Base-by-base conservation (phyloP, 257 asterid genomes). In the Ligustrum vulgare region DNA sequence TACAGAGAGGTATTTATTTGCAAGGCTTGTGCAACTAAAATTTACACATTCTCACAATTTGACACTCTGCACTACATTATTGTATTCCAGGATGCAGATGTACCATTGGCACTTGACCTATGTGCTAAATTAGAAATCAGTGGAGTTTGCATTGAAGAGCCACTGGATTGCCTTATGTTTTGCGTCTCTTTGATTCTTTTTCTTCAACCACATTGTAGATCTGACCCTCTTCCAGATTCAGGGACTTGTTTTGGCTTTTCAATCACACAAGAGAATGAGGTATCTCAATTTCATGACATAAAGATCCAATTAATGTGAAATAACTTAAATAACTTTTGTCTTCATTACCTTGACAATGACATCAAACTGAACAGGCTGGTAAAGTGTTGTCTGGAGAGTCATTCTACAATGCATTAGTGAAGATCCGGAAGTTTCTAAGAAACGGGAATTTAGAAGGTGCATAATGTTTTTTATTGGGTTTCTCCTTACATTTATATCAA, bases 201-300 rank as follows among this genome's bases (percentile, higher is more conserved):
- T 81, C 89, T 92, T 80, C 97, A 92, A 87, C 96, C 92, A 39
- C 91, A 81, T 73, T 80, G 79, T 71, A 87, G 79, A 84, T 65
- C 87, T 32, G 91, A 79, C 39, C 85, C 83, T 41, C 85, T 86
- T 77, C 80, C 90, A 71, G 90, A 87, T 66, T 82, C 96, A 64
- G 79, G 82, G 84, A 82, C 92, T 75, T 87, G 86, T 78, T 87
- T 90, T 82, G 98, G 92, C 78, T 90, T 92, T 86, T 92, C 97
- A 81, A 90, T 92, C 79, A 86, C 93, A 62, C 98, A 92, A 81
- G 98, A 92, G 72, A 87, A 84, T 49, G 98, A 92, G 92, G 97
- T 89, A 75, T 39, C 73, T 60, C 58, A 5, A 67, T 73, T 43
- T 67, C 20, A n/a, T 72, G 22, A 28, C 23, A 5, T 4, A 5